Evolutionary conservation across 129 eudicot genomes (phyloP), one percentile per base, ranked within the genome.

Genomic region (Centrapalus pauciflorus): DNA sequence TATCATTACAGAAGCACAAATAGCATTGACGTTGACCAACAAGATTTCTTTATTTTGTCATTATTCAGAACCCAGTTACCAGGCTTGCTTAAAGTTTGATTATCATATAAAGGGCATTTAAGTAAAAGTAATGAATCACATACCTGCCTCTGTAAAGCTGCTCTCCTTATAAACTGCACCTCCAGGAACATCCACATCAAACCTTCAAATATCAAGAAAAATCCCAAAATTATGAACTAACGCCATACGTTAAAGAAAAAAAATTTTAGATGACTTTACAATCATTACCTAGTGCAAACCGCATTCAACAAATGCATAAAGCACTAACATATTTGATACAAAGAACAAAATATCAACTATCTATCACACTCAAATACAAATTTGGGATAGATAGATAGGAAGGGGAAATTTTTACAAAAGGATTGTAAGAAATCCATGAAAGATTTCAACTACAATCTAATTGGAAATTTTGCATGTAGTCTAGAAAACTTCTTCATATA

Each of bases 101-200:
- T n/a, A n/a, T 45, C 51, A 62, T 30, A 16, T 29, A 30, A 45
- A 16, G 23, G 21, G 40, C 14, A 56, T 27, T 16, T 17, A 63
- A 38, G 13, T 34, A 14, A 32, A 16, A 52, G 37, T 60, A 35
- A 68, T 12, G 8, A 72, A 14, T 66, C n/a, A 45, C 52, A 63
- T 40, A 87, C 97, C 98, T 69, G 98, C 87, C 69, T 88, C 98
- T 12, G 96, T 92, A 78, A 88, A 92, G 76, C 87, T 80, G 81
- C 98, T 85, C 85, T 92, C 98, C 72, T 88, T 92, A 78, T 66
- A 92, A 12, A 92, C 98, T 49, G 84, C 84, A 72, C 91, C 87
- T 50, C 96, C 95, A 61, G 91, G 89, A 72, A 92, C 96, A 73
- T 92, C 90, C 68, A 92, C 98, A 76, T 92, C 98, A 66, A 86